Evolutionary conservation across 1,284 basidiomycete species (phyloP), one percentile per base, ranked within the genome.

Genomic region (Cryptococcus sp.): DNA sequence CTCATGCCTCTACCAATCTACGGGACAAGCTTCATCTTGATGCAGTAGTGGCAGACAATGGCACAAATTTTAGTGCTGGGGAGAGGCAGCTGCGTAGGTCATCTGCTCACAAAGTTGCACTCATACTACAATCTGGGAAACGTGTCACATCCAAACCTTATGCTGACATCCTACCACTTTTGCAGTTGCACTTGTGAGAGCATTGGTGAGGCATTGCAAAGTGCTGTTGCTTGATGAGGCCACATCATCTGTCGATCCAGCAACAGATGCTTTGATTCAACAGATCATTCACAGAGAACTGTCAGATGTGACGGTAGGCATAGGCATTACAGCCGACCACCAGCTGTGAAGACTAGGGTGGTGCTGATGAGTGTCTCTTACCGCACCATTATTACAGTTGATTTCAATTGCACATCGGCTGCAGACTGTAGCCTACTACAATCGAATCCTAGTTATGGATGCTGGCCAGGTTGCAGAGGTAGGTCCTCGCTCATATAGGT

Each of bases 241-340:
- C 1, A 74, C 74, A 5, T 69, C 69, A 5, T 87, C 82, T 47
- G 88, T 91, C 27, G 90, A 92, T 64, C 83, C 87, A 3, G 87
- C 88, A 65, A 91, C 88, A 0, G 89, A 91, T 70, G 83, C 87
- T 0, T 85, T 87, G 69, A 79, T 91, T 19, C 88, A 90, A 73
- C 79, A 81, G 19, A 89, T 88, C 1, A 90, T 92, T 57, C 84
- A 87, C 64, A 81, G 80, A 10, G 88, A 90, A 68, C 89, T 90
- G 66, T 78, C 82, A 2, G 55, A 63, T 50, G 64, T 68, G 45
- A 77, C 75, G 6, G 64, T 66, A 42, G 41, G 64, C 54, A n/a
- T 4, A 1, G 1, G 16, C 35, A 16, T 1, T 19, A 5, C 5
- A 19, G 47, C 19, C 41, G n/a, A 5, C 3, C 31, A 27, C 31